phyloP scores from a whole-genome alignment of 805 yeast genomes.

The Lipomyces yamadae region DNA sequence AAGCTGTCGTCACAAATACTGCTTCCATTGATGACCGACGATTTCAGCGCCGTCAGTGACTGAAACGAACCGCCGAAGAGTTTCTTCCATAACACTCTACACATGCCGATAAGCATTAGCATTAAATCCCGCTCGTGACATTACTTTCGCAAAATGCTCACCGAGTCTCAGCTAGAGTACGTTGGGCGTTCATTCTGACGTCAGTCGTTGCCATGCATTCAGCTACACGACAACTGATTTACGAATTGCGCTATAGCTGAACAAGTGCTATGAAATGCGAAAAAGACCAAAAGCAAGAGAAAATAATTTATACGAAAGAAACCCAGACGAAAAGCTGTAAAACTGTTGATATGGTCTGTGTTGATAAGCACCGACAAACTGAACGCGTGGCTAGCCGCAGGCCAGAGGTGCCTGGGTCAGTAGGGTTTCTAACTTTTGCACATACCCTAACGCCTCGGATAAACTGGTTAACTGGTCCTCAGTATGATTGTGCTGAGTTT shows the following conservation, averaged over 20 bases:
- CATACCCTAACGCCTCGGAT: not conserved
- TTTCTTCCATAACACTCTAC: constrained; percentile 26
- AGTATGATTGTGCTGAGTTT: too few species aligned
- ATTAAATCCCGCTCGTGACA: not conserved
- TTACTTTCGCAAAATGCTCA: not conserved
- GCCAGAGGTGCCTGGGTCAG: not conserved
- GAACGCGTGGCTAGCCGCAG: not conserved
- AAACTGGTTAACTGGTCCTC: too few species aligned
- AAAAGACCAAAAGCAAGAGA: not conserved
- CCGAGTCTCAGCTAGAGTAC: not conserved
- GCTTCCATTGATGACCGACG: constrained; percentile 29
- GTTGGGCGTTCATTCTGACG: not conserved
- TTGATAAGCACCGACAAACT: not conserved
- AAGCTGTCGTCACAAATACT: constrained; percentile 26
- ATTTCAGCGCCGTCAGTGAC: constrained; percentile 31
- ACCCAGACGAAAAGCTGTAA: not conserved
- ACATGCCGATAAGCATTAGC: not conserved
- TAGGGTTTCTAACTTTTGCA: not conserved
- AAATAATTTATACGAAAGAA: not conserved
- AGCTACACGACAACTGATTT: not conserved
- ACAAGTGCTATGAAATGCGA: not conserved
- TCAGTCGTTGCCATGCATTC: not conserved
- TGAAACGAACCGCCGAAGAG: constrained; percentile 16
- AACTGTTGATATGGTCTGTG: not conserved
- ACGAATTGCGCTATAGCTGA: not conserved